These are phyloP conservation scores for Lignosus rhinocerotis DNA, from an alignment of 1,284 basidiomycete genomes.

Conservation along the genomic window DNA sequence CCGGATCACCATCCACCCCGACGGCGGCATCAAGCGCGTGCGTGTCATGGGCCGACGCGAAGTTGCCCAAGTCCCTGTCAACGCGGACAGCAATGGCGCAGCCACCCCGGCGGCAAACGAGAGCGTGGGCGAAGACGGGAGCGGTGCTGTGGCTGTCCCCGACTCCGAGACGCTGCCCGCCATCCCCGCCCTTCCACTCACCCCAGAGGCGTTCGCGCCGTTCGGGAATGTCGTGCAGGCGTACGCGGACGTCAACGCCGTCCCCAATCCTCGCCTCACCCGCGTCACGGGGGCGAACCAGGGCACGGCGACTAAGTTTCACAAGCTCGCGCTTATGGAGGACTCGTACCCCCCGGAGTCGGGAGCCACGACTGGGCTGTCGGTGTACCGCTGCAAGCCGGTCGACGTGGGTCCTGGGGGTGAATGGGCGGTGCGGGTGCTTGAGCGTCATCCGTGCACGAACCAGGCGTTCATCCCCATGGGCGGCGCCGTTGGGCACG, in stretches of 20 bases:
- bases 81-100: slow-evolving; percentile 8
- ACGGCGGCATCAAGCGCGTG: slow-evolving; percentile 94
- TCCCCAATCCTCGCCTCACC: slow-evolving; percentile 56
- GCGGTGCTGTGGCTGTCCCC: slow-evolving; percentile 3
- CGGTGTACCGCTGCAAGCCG: slow-evolving; percentile 74
- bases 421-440: slow-evolving; percentile 52
- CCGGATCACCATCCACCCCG: slow-evolving; percentile 88
- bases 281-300: slow-evolving; percentile 82
- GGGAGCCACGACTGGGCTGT: slow-evolving; percentile 64
- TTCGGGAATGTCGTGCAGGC: slow-evolving; percentile 90
- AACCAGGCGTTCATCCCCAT: slow-evolving; percentile 91
- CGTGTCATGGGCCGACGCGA: slow-evolving; percentile 72
- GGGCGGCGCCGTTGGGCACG: slow-evolving; percentile 49
- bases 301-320: slow-evolving; percentile 88
- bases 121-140: slow-evolving; percentile 12
- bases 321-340: slow-evolving; percentile 73
- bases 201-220: slow-evolving; percentile 77
- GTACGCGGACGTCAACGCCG: slow-evolving; percentile 64
- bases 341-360: slow-evolving; percentile 61
- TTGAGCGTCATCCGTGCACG: slow-evolving; percentile 79
- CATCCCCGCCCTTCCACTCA: slow-evolving; percentile 76
- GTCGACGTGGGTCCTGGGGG: slow-evolving; percentile 48
- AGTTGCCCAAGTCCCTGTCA: slow-evolving; percentile 1
- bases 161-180: slow-evolving; percentile 7
- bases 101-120: slow-evolving; percentile 4